Percentiles rank a stretch among this genome's conserved stretches.
Conservation (phyloP, 345 rosid genomes). For the Citropsis articulata region DNA sequence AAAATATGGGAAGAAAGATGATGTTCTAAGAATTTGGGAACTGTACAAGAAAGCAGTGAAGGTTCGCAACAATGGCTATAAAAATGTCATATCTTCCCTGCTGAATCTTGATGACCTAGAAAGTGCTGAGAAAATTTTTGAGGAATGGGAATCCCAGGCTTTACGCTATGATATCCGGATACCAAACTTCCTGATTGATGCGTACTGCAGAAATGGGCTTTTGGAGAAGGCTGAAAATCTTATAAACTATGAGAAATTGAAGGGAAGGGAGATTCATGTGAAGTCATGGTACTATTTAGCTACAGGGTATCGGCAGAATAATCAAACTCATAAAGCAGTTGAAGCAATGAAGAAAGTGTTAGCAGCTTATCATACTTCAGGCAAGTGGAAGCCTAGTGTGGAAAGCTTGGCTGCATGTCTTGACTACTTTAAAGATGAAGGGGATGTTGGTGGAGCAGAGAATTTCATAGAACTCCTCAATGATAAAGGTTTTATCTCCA, state of each 20-base stretch:
- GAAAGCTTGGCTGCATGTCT: constrained; percentile 22
- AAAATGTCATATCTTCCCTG: constrained; percentile 18
- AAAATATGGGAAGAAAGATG: constrained; percentile 34
- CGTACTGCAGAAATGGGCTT: constrained; percentile 30
- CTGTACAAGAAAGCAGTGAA: constrained; percentile 18
- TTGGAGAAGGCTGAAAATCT: constrained; percentile 32
- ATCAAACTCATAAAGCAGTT: constrained; percentile 21
- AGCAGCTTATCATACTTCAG: neutral
- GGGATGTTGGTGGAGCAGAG: constrained; percentile 15
- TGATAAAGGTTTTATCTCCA: constrained; percentile 18
- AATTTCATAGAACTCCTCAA: constrained; percentile 21
- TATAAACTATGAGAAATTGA: constrained; percentile 8
- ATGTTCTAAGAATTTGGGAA: constrained; percentile 42
- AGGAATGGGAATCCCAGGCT: constrained; percentile 36
- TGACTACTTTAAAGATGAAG: constrained; percentile 25
- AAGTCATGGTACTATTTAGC: constrained; percentile 32
- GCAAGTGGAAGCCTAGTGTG: neutral
- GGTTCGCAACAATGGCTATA: constrained; percentile 26
- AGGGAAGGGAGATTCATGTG: constrained; percentile 26
- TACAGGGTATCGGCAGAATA: constrained; percentile 13
- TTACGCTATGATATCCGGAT: constrained; percentile 6
- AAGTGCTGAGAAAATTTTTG: constrained; percentile 35
- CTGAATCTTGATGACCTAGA: constrained; percentile 40
- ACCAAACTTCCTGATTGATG: constrained; percentile 26
- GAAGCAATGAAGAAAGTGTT: constrained; percentile 33